Evolutionary conservation across 1,284 basidiomycete genomes (phyloP), one percentile per base, ranked within the genome.

Genomic region (Ceratobasidium sp.): DNA sequence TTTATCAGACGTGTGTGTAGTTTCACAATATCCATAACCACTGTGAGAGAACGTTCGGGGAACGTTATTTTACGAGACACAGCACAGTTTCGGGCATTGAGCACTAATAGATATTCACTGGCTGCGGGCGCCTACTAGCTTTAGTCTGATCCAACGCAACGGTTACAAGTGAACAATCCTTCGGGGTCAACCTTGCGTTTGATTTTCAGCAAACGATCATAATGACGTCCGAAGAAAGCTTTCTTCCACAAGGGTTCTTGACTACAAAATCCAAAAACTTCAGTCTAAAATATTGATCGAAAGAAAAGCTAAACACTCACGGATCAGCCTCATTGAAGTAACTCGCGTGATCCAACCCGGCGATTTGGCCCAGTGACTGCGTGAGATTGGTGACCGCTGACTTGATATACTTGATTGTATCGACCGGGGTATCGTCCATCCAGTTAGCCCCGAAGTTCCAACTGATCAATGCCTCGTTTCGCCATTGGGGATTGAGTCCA

Each of bases 401-500:
- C 3, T 83, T 83, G n/a, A 80, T 59, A 23, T 67, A 79, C 1
- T 82, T 48, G 13, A 88, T 85, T 0, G 82, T 82, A 0, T 79
- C 69, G 3, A 78, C 67, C 0, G 84, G 78, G 1, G 83, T 59
- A 5, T 83, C 83, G 33, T 87, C 85, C 0, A 79, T 70, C 87
- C 87, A 88, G 6, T 13, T 44, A 6, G 66, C 64, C 4, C 75
- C 81, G 20, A 82, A 78, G 10, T 81, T 52, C 12, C 82, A 77
- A 64, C 86, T 82, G 9, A 48, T 20, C 46, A 48, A 48, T 48
- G 46, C 59, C 9, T 66, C 73, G 10, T 84, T 82, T 4, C 87
- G 83, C 87, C 87, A 88, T 3, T 84, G 85, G 5, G 87, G 87
- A 79, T 87, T 86, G 26, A 88, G 76, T 13, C 86, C 87, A 10